Evolutionary conservation across 495 filamentous ascomycete genomes (phyloP), one percentile per base, ranked within the genome.

Genomic region (Staphylotrichum tortipilum): DNA sequence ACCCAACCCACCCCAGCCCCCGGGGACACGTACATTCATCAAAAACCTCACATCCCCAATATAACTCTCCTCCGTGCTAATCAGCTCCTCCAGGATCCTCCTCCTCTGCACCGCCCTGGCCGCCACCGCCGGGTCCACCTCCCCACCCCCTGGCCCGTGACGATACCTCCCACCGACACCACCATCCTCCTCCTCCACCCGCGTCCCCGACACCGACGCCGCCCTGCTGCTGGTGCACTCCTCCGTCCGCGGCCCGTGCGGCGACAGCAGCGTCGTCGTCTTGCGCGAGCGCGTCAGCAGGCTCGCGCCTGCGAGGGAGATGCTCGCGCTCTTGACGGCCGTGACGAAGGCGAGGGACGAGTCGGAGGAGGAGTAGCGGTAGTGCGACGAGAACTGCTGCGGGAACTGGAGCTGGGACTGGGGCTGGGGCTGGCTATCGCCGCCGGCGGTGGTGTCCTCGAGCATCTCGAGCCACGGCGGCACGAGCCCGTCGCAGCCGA

Each of bases 11-110:
- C 7, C 38, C 29, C 22, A 36, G 6, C 5, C 22, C 18, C 29
- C 0, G 46, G 18, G 17, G 19, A 15, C 26, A 69, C 76, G 58
- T 70, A 94, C 92, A 62, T 90, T 88, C 57, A 84, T 80, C 49
- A 98, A 71, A 43, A 90, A 85, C 57, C 86, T 87, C 44, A 97
- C 65, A 53, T 94, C 91, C 15, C 79, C 80, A 47, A 96, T 78
- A 67, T 97, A 97, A 55, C 86, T 82, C 59, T 90, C 84, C 65
- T 97, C 92, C 0, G 89, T 91, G 36, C 65, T 76, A 44, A 95
- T 75, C 17, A 98, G 68, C 64, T 98, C 92, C 55, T 88, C 85
- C 34, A 97, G 62, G 17, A 90, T 81, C 48, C 79, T 79, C 9
- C 86, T 81, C 44, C 92, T 77, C 56, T 89, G 84, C 34, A 84